Evolutionary conservation across 148 eudicot species (phyloP), one percentile per base, ranked within the genome.

Genomic region (Rhododendron simsii): DNA sequence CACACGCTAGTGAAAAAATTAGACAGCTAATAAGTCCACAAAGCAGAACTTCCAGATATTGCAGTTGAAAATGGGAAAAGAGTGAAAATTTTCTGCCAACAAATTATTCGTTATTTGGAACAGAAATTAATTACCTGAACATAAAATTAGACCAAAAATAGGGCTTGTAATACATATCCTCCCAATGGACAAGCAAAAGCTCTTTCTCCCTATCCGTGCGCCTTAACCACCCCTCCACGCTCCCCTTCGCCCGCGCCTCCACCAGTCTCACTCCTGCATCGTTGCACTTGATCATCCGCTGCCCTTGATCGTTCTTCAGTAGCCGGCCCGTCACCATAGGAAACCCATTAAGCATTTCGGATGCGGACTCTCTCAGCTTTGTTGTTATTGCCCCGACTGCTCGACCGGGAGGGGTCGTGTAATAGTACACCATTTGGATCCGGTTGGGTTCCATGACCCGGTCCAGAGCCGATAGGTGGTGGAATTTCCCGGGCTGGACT

Each of bases 261-360:
- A 93, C 86, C 45, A 94, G 71, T 76, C 98, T 91, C 30, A 91
- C 84, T 14, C 98, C 96, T 0, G 95, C 93, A 84, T 95, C 96
- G 78, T 95, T 95, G 81, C 94, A 94, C 47, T 92, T 94, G 83
- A 95, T 81, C 89, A 65, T 89, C 98, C 96, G 93, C 20, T 90
- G 86, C 9, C 92, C 93, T 20, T 87, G 86, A 0, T 91, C 88
- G 37, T 67, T 78, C 87, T 63, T 93, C 39, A 88, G 26, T 41
- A 94, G 59, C 86, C 98, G 87, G 45, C 96, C 98, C 0, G 91
- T 87, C 47, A 87, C 83, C 0, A 81, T 47, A 0, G 94, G 94
- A 80, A 63, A 95, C 84, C 87, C 83, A 3, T 81, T 63, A 0
- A 93, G 89, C 85, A 88, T 61, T 75, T 94, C 91, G 0, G 95